Conservation (phyloP, 345 rosid genomes). For the Brassica rapa region DNA sequence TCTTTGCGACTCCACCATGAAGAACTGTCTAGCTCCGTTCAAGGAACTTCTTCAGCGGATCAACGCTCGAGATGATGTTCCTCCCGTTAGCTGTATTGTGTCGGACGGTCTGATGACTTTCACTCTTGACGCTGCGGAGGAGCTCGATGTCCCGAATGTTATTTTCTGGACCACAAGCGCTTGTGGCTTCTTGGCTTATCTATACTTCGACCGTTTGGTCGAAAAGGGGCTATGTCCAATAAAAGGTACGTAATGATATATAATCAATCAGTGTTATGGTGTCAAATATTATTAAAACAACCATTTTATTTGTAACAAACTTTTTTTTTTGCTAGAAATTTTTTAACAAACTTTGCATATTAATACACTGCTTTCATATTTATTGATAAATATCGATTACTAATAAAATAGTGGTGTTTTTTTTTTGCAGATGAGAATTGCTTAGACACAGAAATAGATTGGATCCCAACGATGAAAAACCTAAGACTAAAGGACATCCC, state of each 20-base stretch:
- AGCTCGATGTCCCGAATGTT: conserved; percentile 6
- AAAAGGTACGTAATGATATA: neutral
- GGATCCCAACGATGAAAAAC: conserved; percentile 48
- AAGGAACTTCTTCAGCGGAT: conserved; percentile 7
- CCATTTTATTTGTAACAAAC: too few species aligned
- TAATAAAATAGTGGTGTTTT: neutral
- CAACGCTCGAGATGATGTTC: conserved; percentile 1
- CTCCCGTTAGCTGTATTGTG: conserved; percentile 18
- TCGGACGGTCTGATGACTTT: conserved; percentile 21
- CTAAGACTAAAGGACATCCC: conserved; percentile 46
- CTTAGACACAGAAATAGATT: conserved; percentile 41
- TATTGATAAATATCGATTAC: neutral
- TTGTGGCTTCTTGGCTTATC: conserved; percentile 15
- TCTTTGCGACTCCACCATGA: conserved; percentile 22
- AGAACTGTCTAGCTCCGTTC: conserved; percentile 31
- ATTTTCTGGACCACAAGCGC: conserved; percentile 9
- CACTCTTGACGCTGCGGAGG: conserved; percentile 11
- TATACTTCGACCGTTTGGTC: neutral
- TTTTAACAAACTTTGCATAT: neutral
- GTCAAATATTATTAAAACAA: neutral
- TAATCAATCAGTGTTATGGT: neutral
- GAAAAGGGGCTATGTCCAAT: conserved; percentile 10
- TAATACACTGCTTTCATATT: neutral
- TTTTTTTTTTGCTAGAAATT: too few species aligned
- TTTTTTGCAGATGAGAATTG: conserved; percentile 37